These are phyloP conservation scores for Teratosphaeria epicoccoides DNA, from an alignment of 2,329 filamentous ascomycete species.

Conservation along the genomic window DNA sequence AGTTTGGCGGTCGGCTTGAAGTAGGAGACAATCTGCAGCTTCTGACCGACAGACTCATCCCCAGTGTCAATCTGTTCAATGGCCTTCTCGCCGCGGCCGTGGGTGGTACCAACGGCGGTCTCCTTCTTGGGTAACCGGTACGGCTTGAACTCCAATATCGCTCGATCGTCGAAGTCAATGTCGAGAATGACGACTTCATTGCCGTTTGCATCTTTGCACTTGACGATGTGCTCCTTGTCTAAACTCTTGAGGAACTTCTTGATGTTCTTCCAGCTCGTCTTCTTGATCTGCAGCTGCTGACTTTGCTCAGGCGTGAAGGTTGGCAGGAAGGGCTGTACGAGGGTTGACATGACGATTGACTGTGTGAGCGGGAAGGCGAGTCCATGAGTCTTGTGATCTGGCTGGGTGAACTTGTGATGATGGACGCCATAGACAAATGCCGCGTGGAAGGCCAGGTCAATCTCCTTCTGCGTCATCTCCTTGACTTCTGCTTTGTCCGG, in stretches of 20 bases:
- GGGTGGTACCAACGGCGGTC: slow-evolving; percentile 29
- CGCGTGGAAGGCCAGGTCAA: slow-evolving; percentile 54
- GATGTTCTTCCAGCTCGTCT: slow-evolving; percentile 59
- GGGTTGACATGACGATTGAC: slow-evolving; percentile 51
- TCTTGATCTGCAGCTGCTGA: slow-evolving; percentile 55
- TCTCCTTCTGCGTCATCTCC: slow-evolving; percentile 49
- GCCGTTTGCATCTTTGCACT: slow-evolving; percentile 53
- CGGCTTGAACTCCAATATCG: slow-evolving; percentile 47
- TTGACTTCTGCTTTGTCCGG: slow-evolving; percentile 21
- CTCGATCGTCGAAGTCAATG: slow-evolving; percentile 51
- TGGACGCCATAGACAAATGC: slow-evolving; percentile 55
- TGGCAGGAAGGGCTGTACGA: slow-evolving; percentile 57
- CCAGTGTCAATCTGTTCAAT: slow-evolving; percentile 27
- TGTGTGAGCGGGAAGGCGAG: slow-evolving; percentile 53
- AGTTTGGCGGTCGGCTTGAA: slow-evolving; percentile 50
- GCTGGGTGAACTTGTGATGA: slow-evolving; percentile 48
- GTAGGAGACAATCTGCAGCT: slow-evolving; percentile 41
- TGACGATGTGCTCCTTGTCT: slow-evolving; percentile 53
- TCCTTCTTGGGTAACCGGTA: slow-evolving; percentile 53
- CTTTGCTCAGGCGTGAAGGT: slow-evolving; percentile 45
- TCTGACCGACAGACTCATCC: slow-evolving; percentile 37
- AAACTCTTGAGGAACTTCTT: slow-evolving; percentile 60
- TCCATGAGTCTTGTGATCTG: slow-evolving; percentile 41
- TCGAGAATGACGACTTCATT: slow-evolving; percentile 55
- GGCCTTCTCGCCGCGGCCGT: slow-evolving; percentile 27